phyloP scores from a whole-genome alignment of 116 monocot species.

The Thalassia testudinum region DNA sequence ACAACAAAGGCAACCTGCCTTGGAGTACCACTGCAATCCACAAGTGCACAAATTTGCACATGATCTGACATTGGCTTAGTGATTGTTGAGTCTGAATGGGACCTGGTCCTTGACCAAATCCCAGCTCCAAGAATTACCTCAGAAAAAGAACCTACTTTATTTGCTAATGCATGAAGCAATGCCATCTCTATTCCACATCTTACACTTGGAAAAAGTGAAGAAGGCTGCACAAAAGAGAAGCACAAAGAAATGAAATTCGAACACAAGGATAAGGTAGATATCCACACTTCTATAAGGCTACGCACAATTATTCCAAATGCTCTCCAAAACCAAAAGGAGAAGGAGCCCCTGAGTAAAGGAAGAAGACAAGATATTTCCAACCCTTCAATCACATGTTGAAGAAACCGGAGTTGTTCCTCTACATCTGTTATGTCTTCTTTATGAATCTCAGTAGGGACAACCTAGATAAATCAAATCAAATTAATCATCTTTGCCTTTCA shows the following conservation, averaged over 20 bases:
- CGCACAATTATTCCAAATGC: conserved; percentile 64
- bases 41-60: conserved; percentile 68
- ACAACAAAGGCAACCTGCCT: conserved; percentile 55
- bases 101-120: conserved; percentile 5
- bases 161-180: conserved; percentile 60
- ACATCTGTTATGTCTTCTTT: conserved; percentile 55
- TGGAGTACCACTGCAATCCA: conserved; percentile 68
- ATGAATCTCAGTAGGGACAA: conserved; percentile 78
- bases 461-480: conserved; percentile 24
- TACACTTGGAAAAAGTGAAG: conserved; percentile 83
- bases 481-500: too few relatives aligned
- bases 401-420: conserved; percentile 77
- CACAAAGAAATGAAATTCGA: too few relatives aligned
- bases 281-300: neutral
- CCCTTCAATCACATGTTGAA: conserved; percentile 59
- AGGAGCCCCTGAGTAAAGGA: conserved; percentile 52
- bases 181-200: conserved; percentile 94
- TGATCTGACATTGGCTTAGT: conserved; percentile 10
- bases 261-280: neutral
- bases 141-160: conserved; percentile 21
- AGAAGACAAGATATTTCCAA: conserved; percentile 34
- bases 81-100: neutral
- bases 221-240: conserved; percentile 27
- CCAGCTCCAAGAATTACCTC: conserved; percentile 25
- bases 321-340: conserved; percentile 79